Evolutionary conservation across 495 filamentous ascomycete species (phyloP).

Genomic region (Aspergillus panamensis): DNA sequence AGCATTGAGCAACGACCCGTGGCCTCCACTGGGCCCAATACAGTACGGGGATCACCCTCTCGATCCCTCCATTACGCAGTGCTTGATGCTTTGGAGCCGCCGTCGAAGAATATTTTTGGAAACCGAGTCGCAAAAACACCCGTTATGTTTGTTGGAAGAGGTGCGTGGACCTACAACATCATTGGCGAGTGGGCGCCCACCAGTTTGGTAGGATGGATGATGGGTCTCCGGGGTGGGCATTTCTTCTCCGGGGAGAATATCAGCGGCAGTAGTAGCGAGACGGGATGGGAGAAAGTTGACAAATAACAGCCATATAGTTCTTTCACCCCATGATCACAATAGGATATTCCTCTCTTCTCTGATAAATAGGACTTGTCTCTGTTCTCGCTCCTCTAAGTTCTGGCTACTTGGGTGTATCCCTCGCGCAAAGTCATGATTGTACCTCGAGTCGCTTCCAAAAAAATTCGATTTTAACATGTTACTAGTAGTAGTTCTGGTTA

Average conservation of each 20-base stretch:
- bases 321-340: neutral
- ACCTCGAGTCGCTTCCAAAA: too few species aligned
- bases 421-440: too few species aligned
- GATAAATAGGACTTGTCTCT: neutral
- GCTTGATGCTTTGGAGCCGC: slow-evolving; percentile 73
- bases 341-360: slow-evolving; percentile 12
- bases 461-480: too few species aligned
- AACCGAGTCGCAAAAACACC: slow-evolving; percentile 37
- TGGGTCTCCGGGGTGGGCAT: slow-evolving; percentile 60
- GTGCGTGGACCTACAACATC: slow-evolving; percentile 76
- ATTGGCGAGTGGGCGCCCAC: slow-evolving; percentile 81
- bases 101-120: slow-evolving; percentile 38
- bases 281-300: slow-evolving; percentile 37
- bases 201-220: slow-evolving; percentile 81
- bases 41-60: slow-evolving; percentile 60
- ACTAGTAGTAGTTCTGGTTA: too few species aligned
- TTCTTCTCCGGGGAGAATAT: slow-evolving; percentile 16
- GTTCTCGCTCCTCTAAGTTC: neutral
- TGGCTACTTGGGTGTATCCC: too few species aligned
- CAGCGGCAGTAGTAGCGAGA: slow-evolving; percentile 40
- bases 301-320: neutral
- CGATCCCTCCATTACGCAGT: slow-evolving; percentile 78
- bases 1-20: slow-evolving; percentile 45
- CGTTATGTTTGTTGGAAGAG: slow-evolving; percentile 73
- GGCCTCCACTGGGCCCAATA: slow-evolving; percentile 41